Base-by-base conservation (phyloP, 352 stramenopile species). In the Thalassiosira mediterranea region DNA sequence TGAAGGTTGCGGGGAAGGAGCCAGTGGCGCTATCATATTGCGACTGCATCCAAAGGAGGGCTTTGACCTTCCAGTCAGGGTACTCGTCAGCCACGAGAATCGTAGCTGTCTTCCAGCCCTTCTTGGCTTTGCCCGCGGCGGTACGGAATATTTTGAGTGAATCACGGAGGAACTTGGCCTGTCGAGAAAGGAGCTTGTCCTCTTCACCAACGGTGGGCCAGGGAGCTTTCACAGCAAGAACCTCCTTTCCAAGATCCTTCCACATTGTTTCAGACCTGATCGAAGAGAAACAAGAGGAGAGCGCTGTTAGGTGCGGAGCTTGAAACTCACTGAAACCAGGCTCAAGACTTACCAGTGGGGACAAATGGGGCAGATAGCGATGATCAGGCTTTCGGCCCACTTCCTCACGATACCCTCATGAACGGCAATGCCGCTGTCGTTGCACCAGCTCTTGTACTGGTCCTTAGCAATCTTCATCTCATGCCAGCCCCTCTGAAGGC, bases 381-480 rank as follows among this genome's bases (percentile, higher is more conserved):
- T 87, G 15, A 93, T 91, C 77, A 98, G 86, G 44, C 91, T 90
- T 79, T 98, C 94, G 31, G 96, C 94, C 91, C 97, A 99, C 64
- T 94, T 93, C 58, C 87, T 81, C 74, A 98, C 90, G 42, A 98
- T 90, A 28, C 95, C 92, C 52, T 91, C 87, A 81, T 98, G 94
- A 92, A 99, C 97, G 10, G 92, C 46, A 46, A 94, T 77, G 29
- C 71, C 78, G 78, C 86, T 89, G 37, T 90, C 79, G 26, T 83
- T 51, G 85, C 96, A 99, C 62, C 97, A 97, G 83, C 98, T 96
- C 76, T 97, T 94, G 90, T 99, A 99, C 63, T 95, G 89, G 86
- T 99, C 97, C 56, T 97, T 94, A 31, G 96, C 96, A 73, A 98
- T 95, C 83, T 99, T 95, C 89, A 99, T 97, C 74, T 99, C 96